phyloP scores from a whole-genome alignment of 2,329 filamentous ascomycete species.

The Colletotrichum coccodes region DNA sequence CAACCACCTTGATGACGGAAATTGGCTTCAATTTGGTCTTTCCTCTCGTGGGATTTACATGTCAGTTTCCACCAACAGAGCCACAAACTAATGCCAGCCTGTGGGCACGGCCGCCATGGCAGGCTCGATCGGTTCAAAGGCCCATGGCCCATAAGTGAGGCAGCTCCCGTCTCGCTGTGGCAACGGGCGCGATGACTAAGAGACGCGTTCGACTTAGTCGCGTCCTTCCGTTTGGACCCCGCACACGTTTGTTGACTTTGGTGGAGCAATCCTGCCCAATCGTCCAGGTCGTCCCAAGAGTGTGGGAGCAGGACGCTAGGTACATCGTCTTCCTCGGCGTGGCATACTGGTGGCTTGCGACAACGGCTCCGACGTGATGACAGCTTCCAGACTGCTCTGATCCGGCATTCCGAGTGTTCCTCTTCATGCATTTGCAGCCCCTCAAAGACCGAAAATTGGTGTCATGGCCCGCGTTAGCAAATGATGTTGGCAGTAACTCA shows the following conservation, averaged over 20 bases:
- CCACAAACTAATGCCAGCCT: constrained; percentile 3
- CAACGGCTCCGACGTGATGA: background rate
- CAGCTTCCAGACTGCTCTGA: background rate
- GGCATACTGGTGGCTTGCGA: background rate
- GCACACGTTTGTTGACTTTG: constrained; percentile 30
- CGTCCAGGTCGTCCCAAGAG: background rate
- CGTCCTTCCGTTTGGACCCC: constrained; percentile 26
- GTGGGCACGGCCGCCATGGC: constrained; percentile 4
- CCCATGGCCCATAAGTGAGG: constrained; percentile 2
- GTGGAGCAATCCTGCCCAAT: constrained; percentile 25
- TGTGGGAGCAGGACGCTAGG: background rate
- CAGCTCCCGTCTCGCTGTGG: constrained; percentile 17
- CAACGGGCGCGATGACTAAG: constrained; percentile 15
- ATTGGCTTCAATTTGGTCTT: constrained; percentile 28
- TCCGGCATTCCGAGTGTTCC: background rate
- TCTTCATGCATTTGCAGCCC: background rate
- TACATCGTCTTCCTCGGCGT: background rate
- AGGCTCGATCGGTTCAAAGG: constrained; percentile 12
- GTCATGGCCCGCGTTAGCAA: too few species aligned
- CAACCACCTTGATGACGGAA: constrained; percentile 2
- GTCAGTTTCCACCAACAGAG: constrained; percentile 18
- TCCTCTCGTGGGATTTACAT: constrained; percentile 11
- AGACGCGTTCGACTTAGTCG: constrained; percentile 18
- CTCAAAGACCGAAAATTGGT: too few species aligned
- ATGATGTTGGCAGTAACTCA: background rate